Evolutionary conservation across 805 yeast genomes (phyloP).

Genomic region (Ogataea pignaliae): DNA sequence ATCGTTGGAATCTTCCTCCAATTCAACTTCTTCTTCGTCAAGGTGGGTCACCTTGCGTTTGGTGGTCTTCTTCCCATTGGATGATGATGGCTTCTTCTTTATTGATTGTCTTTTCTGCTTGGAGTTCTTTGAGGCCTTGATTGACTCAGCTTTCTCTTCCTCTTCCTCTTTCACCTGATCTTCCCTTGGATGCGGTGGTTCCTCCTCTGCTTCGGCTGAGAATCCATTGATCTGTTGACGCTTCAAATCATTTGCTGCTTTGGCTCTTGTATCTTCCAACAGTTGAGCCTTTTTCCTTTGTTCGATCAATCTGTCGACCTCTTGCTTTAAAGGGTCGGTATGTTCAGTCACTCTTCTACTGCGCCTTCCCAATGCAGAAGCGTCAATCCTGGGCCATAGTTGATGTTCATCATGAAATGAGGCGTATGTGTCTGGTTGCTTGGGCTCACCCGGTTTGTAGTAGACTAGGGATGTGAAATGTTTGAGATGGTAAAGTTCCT

Average conservation of each 20-base stretch:
- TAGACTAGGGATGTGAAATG: constrained; percentile 58
- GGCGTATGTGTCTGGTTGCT: constrained; percentile 31
- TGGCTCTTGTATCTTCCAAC: constrained; percentile 1
- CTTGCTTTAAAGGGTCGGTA: constrained; percentile 20
- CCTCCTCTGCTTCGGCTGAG: neutral
- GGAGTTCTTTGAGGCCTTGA: no score
- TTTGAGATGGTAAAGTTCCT: constrained; percentile 60
- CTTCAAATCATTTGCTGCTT: neutral
- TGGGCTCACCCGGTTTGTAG: constrained; percentile 50
- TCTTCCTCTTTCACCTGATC: constrained; percentile 2
- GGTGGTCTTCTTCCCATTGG: neutral
- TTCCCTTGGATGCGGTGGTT: neutral
- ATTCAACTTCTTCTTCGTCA: neutral
- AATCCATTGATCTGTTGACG: no score
- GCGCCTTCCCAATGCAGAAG: constrained; percentile 21
- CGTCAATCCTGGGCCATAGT: constrained; percentile 35
- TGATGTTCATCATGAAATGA: constrained; percentile 31
- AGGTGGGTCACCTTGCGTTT: neutral
- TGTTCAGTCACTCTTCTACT: constrained; percentile 20
- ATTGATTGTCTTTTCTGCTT: no score
- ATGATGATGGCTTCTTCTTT: neutral
- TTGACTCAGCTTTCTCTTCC: constrained; percentile 1
- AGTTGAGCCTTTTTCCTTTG: constrained; percentile 4
- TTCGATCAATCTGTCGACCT: constrained; percentile 15
- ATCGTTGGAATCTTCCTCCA: neutral